These are phyloP conservation scores for Trametes cingulata DNA, from an alignment of 768 basidiomycete genomes.

Conservation along the genomic window DNA sequence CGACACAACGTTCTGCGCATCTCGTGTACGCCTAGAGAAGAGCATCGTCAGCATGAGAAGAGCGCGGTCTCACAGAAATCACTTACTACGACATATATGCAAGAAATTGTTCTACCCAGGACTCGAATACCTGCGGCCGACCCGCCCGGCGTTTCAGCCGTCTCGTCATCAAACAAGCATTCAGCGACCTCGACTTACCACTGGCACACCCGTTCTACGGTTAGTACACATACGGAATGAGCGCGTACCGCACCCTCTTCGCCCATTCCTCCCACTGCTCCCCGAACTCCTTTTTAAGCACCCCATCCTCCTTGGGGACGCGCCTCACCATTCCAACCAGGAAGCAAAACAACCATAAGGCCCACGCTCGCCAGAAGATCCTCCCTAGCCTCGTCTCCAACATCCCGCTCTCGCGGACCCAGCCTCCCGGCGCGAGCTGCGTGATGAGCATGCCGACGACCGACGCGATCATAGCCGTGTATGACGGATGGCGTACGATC, in stretches of 20 bases:
- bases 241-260: background rate
- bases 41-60: too few relatives aligned
- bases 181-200: too few relatives aligned
- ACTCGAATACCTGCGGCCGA: too few relatives aligned
- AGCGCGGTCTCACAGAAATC: too few relatives aligned
- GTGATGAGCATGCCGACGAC: background rate
- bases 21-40: too few relatives aligned
- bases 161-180: too few relatives aligned
- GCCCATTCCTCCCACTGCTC: constrained; percentile 8
- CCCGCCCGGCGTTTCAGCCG: too few relatives aligned
- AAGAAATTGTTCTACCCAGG: too few relatives aligned
- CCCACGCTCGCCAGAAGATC: background rate
- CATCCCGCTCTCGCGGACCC: background rate
- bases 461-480: constrained; percentile 9
- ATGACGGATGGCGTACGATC: constrained; percentile 28
- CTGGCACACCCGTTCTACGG: too few relatives aligned
- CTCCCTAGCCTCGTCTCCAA: background rate
- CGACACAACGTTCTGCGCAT: too few relatives aligned
- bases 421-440: constrained; percentile 12
- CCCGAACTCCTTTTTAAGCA: constrained; percentile 12
- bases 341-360: background rate
- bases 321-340: background rate
- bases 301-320: constrained; percentile 1
- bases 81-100: too few relatives aligned
- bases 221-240: constrained; percentile 10